These are phyloP conservation scores for Zoysia matrella DNA, from an alignment of 202 grass and related monocot genomes.

Conservation along the genomic window DNA sequence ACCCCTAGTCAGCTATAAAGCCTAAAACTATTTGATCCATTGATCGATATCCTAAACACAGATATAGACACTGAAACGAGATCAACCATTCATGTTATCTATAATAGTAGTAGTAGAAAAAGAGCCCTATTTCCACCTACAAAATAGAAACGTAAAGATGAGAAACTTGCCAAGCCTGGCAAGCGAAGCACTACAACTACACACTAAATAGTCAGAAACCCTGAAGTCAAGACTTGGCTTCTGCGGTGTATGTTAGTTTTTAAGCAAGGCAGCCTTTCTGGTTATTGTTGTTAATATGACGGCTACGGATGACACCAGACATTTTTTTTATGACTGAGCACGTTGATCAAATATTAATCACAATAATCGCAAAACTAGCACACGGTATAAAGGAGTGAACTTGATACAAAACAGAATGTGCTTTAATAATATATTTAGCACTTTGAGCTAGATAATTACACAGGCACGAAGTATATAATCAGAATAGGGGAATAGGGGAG, in stretches of 20 bases:
- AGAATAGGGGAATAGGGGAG: background rate
- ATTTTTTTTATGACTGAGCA: background rate
- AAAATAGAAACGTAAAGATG: conserved; percentile 15
- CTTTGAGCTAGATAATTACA: background rate
- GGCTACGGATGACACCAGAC: background rate
- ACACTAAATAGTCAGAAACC: background rate
- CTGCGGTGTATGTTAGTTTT: background rate
- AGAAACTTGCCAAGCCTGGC: background rate
- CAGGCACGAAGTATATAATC: background rate
- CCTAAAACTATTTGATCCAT: background rate
- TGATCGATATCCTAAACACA: background rate
- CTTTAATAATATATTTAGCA: background rate
- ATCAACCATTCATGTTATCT: background rate
- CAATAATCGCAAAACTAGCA: background rate
- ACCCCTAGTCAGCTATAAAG: background rate
- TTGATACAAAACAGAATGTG: background rate
- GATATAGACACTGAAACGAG: background rate
- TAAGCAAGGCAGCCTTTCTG: background rate
- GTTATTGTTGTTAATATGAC: background rate
- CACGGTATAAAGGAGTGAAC: background rate
- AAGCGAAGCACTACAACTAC: background rate
- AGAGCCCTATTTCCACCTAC: background rate
- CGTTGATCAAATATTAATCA: background rate
- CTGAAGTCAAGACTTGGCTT: background rate
- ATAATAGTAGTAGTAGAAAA: background rate